phyloP scores from a whole-genome alignment of 345 rosid genomes.

The Lagerstroemia speciosa region DNA sequence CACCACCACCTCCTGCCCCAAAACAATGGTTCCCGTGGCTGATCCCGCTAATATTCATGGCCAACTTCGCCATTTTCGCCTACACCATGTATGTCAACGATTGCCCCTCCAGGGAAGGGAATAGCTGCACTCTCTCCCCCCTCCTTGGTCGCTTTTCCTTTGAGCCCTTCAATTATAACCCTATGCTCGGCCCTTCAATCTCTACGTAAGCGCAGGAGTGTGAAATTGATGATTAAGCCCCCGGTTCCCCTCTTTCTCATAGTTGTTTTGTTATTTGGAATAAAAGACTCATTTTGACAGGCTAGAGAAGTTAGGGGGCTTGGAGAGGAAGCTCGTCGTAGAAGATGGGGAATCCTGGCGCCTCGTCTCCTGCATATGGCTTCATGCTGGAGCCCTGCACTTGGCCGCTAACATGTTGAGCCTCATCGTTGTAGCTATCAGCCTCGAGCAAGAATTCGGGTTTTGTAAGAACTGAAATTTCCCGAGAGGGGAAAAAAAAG shows the following conservation, averaged over 20 bases:
- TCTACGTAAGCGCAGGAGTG: slow-evolving; percentile 36
- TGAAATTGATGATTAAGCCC: not conserved
- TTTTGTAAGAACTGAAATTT: slow-evolving; percentile 40
- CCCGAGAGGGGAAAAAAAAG: not conserved
- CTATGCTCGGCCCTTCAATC: slow-evolving; percentile 59
- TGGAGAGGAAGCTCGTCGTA: slow-evolving; percentile 46
- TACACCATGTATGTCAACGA: slow-evolving; percentile 54
- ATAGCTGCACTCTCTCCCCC: slow-evolving; percentile 10
- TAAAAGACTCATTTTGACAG: slow-evolving; percentile 18
- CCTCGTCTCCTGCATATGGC: slow-evolving; percentile 73
- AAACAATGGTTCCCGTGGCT: slow-evolving; percentile 65
- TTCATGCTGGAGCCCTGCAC: slow-evolving; percentile 82
- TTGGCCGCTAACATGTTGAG: slow-evolving; percentile 69
- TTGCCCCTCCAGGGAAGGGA: slow-evolving; percentile 34
- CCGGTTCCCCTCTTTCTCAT: not conserved
- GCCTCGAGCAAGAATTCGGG: slow-evolving; percentile 89
- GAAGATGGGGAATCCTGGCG: slow-evolving; percentile 61
- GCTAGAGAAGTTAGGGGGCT: slow-evolving; percentile 66
- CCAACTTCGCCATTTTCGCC: slow-evolving; percentile 31
- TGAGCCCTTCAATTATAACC: slow-evolving; percentile 34
- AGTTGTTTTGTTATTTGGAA: not conserved
- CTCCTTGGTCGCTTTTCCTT: slow-evolving; percentile 49
- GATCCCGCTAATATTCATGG: slow-evolving; percentile 44
- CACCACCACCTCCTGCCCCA: slow-evolving; percentile 21
- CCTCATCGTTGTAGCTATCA: slow-evolving; percentile 63